Conservation (phyloP, 2,329 filamentous ascomycete species). For the Uncinocarpus reesii region DNA sequence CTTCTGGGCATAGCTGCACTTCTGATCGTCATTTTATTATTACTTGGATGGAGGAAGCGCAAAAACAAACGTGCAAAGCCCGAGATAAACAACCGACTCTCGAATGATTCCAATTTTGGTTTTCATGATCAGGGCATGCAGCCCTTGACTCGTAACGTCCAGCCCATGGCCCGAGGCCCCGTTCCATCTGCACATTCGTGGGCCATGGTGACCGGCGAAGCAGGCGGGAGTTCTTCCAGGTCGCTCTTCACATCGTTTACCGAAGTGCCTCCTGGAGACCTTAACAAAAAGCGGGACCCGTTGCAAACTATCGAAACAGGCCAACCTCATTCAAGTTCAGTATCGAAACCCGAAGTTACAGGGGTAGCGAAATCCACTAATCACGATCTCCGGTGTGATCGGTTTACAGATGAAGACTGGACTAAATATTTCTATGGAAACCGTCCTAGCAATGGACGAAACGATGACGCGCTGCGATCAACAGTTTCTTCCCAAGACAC, state of each 20-base stretch:
- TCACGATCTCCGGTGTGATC: slow-evolving; percentile 20
- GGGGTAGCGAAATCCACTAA: neutral
- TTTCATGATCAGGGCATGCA: slow-evolving; percentile 39
- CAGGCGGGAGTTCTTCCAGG: slow-evolving; percentile 7
- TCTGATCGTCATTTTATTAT: slow-evolving; percentile 60
- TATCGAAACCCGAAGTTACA: slow-evolving; percentile 14
- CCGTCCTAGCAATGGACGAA: slow-evolving; percentile 7
- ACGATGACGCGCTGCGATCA: slow-evolving; percentile 20
- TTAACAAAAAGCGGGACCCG: slow-evolving; percentile 15
- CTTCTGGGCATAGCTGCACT: slow-evolving; percentile 63
- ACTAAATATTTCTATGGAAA: slow-evolving; percentile 40
- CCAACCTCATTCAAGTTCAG: slow-evolving; percentile 18
- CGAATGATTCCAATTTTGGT: slow-evolving; percentile 44
- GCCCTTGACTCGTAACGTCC: slow-evolving; percentile 33
- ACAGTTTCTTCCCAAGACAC: slow-evolving; percentile 22
- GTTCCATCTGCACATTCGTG: slow-evolving; percentile 33
- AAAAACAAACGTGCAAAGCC: slow-evolving; percentile 20
- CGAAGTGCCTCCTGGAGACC: neutral
- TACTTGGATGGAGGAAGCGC: slow-evolving; percentile 26
- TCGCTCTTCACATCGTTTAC: slow-evolving; percentile 1
- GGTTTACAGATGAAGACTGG: slow-evolving; percentile 41
- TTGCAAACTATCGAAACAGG: slow-evolving; percentile 13
- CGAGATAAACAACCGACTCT: slow-evolving; percentile 40
- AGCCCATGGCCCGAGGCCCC: slow-evolving; percentile 38
- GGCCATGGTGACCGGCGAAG: slow-evolving; percentile 33